These are phyloP conservation scores for Nelumbo lutea DNA, from an alignment of 164 flowering plant species.

Conservation along the genomic window DNA sequence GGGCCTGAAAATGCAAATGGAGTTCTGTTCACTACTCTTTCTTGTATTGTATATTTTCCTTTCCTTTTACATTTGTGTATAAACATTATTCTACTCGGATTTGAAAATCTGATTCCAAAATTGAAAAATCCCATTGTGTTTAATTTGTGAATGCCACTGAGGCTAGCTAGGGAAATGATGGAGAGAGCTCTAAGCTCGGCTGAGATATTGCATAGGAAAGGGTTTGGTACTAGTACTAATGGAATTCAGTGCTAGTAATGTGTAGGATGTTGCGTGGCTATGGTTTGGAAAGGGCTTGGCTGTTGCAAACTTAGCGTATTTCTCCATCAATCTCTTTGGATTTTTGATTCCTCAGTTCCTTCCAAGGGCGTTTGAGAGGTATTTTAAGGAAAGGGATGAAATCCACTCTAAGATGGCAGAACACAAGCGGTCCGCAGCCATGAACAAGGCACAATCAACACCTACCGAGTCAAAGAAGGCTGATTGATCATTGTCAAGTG, in stretches of 20 bases:
- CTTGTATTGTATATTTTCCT: no score
- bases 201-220: no score
- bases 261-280: slow-evolving; percentile 64
- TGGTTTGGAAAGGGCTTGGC: slow-evolving; percentile 80
- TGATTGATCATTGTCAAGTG: slow-evolving; percentile 18
- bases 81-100: no score
- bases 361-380: slow-evolving; percentile 77
- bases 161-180: no score
- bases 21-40: no score
- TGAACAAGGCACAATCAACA: slow-evolving; percentile 15
- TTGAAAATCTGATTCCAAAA: no score
- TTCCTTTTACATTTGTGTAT: no score
- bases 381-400: slow-evolving; percentile 69
- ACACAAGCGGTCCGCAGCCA: slow-evolving; percentile 38
- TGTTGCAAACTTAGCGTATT: slow-evolving; percentile 53
- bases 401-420: slow-evolving; percentile 40
- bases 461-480: slow-evolving; percentile 32
- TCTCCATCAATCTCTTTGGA: slow-evolving; percentile 59
- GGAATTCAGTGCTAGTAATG: background rate
- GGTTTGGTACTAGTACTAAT: no score
- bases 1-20: no score
- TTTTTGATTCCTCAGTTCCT: slow-evolving; percentile 79
- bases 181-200: no score
- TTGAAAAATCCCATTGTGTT: no score
- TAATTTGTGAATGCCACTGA: no score